Conservation (phyloP, 2,329 filamentous ascomycete species). For the Cryphonectria naterciae region DNA sequence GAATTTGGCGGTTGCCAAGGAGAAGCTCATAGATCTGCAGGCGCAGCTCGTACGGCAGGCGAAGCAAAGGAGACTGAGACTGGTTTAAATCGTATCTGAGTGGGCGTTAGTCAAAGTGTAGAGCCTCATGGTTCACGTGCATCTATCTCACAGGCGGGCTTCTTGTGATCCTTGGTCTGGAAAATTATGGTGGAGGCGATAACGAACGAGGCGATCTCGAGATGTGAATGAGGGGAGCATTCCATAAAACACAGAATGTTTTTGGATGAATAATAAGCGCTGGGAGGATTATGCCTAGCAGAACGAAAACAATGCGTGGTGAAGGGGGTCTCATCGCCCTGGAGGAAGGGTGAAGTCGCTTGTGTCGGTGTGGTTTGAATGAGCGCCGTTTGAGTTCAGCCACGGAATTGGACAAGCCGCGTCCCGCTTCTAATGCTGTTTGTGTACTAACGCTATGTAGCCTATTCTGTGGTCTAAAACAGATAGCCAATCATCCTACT, state of each 20-base stretch:
- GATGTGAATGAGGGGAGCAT: conserved; percentile 11
- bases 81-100: conserved; percentile 36
- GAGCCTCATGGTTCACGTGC: background rate
- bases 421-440: background rate
- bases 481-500: background rate
- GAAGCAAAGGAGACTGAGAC: conserved; percentile 37
- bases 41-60: conserved; percentile 40
- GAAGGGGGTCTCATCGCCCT: background rate
- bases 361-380: background rate
- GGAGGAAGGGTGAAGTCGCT: background rate
- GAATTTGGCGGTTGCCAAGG: conserved; percentile 40
- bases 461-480: background rate
- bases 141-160: conserved; percentile 21
- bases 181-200: conserved; percentile 24
- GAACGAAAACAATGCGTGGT: background rate
- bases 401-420: background rate
- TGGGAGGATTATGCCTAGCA: background rate
- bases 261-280: background rate
- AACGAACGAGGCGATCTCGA: conserved; percentile 17
- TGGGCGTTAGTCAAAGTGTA: background rate
- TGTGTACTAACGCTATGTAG: background rate
- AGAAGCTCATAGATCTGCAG: conserved; percentile 41
- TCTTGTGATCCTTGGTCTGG: conserved; percentile 22
- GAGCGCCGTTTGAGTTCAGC: background rate
- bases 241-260: background rate